These are phyloP conservation scores for Citrus sp. DNA, from an alignment of 345 rosid genomes.

Conservation along the genomic window DNA sequence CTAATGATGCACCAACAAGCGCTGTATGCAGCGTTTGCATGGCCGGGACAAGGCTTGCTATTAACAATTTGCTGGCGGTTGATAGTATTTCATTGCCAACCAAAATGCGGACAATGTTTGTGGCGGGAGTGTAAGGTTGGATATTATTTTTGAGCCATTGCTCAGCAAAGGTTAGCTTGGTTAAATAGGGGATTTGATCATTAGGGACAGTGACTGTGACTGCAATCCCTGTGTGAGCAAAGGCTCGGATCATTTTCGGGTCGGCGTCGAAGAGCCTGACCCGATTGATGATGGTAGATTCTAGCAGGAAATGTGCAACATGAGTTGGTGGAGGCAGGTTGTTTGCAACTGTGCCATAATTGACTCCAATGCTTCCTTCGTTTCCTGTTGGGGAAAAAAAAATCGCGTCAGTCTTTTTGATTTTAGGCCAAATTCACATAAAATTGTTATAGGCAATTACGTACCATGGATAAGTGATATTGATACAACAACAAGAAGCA, in stretches of 20 bases:
- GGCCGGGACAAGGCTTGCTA: slow-evolving; percentile 57
- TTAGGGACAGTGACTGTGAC: slow-evolving; percentile 64
- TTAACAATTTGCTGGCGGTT: slow-evolving; percentile 40
- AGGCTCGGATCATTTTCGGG: slow-evolving; percentile 54
- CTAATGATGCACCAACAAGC: slow-evolving; percentile 51
- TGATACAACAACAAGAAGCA: slow-evolving; percentile 14
- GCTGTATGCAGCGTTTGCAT: slow-evolving; percentile 75
- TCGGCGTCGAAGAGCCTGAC: slow-evolving; percentile 69
- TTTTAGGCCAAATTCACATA: neutral
- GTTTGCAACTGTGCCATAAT: slow-evolving; percentile 74
- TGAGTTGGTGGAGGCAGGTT: slow-evolving; percentile 70
- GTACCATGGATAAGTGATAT: slow-evolving; percentile 22
- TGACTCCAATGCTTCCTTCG: slow-evolving; percentile 57
- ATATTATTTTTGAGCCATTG: slow-evolving; percentile 59
- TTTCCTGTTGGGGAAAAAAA: slow-evolving; percentile 23
- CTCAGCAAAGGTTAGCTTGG: slow-evolving; percentile 48
- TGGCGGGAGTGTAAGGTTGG: slow-evolving; percentile 56
- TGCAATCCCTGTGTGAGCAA: slow-evolving; percentile 59
- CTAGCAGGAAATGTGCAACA: slow-evolving; percentile 66
- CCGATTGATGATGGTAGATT: slow-evolving; percentile 63
- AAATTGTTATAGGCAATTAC: neutral
- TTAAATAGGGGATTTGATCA: slow-evolving; percentile 62
- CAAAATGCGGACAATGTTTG: slow-evolving; percentile 66
- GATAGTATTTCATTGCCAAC: slow-evolving; percentile 86
- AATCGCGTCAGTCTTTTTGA: neutral